A percentile compares a stretch with the other conserved stretches of the same genome.
phyloP scores from a whole-genome alignment of 2,329 filamentous ascomycete genomes.

The Neonectria coccinea region DNA sequence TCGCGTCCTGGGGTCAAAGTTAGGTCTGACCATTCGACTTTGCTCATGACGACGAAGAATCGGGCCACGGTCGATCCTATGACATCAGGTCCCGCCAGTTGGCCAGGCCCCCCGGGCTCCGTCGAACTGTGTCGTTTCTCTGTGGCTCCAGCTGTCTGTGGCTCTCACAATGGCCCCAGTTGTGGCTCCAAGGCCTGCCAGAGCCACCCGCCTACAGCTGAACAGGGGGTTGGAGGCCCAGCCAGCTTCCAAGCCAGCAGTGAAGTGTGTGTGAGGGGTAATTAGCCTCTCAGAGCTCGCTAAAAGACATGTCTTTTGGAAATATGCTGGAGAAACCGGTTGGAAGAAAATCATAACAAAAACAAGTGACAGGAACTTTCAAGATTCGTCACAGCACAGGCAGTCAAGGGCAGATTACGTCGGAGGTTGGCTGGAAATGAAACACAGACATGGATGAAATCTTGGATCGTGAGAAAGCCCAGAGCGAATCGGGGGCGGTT shows the following conservation, averaged over 20 bases:
- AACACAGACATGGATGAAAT: slow-evolving; percentile 9
- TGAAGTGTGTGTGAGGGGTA: slow-evolving; percentile 31
- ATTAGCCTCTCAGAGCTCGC: neutral
- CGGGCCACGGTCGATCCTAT: slow-evolving; percentile 39
- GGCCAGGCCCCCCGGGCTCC: slow-evolving; percentile 32
- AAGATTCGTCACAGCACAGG: neutral
- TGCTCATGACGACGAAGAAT: slow-evolving; percentile 11
- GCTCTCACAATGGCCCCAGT: slow-evolving; percentile 26
- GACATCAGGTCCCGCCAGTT: slow-evolving; percentile 42
- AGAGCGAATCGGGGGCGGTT: slow-evolving; percentile 9
- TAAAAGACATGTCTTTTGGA: neutral
- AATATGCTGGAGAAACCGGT: neutral
- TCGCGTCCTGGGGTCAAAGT: neutral
- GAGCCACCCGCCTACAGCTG: slow-evolving; percentile 42
- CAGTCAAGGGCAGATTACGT: neutral
- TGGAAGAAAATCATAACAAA: neutral
- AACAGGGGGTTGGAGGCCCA: slow-evolving; percentile 33
- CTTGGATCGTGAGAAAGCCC: slow-evolving; percentile 4
- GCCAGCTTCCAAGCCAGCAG: slow-evolving; percentile 24
- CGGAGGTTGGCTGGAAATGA: slow-evolving; percentile 2
- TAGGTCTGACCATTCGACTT: slow-evolving; percentile 1
- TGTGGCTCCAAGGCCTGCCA: slow-evolving; percentile 32
- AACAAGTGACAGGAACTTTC: neutral
- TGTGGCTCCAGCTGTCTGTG: slow-evolving; percentile 31
- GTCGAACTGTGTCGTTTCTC: slow-evolving; percentile 36